Evolutionary conservation across 2,329 filamentous ascomycete species (phyloP), one percentile per base, ranked within the genome.

Genomic region (Pyrenochaeta sp.): DNA sequence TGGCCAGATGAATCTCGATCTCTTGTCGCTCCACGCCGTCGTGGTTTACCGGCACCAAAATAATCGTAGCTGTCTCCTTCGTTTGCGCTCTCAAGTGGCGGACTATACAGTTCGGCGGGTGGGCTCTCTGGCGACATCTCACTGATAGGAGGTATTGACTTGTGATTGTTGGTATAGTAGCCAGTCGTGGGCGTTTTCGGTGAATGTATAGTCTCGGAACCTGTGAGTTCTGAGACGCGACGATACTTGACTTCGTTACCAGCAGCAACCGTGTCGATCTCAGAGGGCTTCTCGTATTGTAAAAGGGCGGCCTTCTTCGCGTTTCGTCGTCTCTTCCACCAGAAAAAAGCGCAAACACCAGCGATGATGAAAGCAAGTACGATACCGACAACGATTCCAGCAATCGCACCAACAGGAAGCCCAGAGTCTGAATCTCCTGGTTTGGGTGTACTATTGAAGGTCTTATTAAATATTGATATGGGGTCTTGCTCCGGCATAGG

Each of bases 331-430:
- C 60, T 65, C 42, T 52, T 67, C 65, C 64, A 73, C 45, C 63
- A 68, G 36, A 72, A 58, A 49, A 75, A 71, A 11, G 49, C 59
- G 10, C 46, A 63, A 12, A 71, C 32, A n/a, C 58, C 66, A 5
- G 63, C 55, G 4, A 71, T 52, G 0, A 62, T 32, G 32, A 73
- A 67, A 1, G 56, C 61, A 4, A 67, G 43, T 2, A 74, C 61
- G 11, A 75, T 67, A 1, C 72, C 74, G 5, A 72, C 69, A 6
- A 73, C 71, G 1, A 72, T 71, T 1, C 73, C 73, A 14, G 67
- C 71, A 9, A 75, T 67, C 2, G 72, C 68, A 7, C 69, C 73
- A 6, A 61, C 45, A 5, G 66, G 56, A 18, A 75, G 59, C 5
- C 56, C 61, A 3, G 57, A 48, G n/a, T 45, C 32, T n/a, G 45